Percentiles rank a stretch among this genome's conserved stretches.
Evolutionary conservation across 2,329 filamentous ascomycete genomes (phyloP).

Genomic region (Botrytis sinoallii): DNA sequence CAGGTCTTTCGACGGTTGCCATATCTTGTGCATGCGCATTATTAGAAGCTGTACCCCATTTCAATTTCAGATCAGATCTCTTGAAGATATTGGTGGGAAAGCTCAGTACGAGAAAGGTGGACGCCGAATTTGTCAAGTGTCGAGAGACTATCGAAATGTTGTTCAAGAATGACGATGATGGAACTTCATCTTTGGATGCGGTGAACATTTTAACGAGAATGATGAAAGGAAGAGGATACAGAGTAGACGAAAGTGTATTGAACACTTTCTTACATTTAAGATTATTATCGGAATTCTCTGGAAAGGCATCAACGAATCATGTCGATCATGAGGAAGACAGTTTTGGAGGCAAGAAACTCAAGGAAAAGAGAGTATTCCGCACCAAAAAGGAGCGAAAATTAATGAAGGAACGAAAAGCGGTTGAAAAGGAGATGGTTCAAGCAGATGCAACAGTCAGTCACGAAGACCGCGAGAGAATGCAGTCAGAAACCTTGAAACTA

Average conservation of each 20-base stretch:
- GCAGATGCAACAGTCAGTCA: conserved; percentile 89
- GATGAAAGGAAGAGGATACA: conserved; percentile 85
- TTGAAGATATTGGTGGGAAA: conserved; percentile 84
- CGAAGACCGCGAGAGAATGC: conserved; percentile 89
- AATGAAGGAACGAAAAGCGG: conserved; percentile 77
- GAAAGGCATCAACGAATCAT: conserved; percentile 75
- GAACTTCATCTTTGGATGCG: conserved; percentile 80
- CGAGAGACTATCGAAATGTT: conserved; percentile 74
- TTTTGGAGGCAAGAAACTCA: conserved; percentile 54
- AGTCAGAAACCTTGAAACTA: conserved; percentile 91
- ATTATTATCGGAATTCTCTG: conserved; percentile 80
- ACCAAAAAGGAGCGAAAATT: conserved; percentile 85
- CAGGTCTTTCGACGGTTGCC: conserved; percentile 67
- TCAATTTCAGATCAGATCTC: conserved; percentile 90
- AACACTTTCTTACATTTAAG: conserved; percentile 91
- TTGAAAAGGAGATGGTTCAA: conserved; percentile 90
- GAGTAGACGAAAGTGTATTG: conserved; percentile 78
- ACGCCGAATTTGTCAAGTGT: conserved; percentile 75
- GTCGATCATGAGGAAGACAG: conserved; percentile 58
- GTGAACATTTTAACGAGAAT: conserved; percentile 80
- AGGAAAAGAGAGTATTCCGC: conserved; percentile 77
- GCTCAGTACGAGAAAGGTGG: conserved; percentile 68
- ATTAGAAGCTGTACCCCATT: conserved; percentile 81
- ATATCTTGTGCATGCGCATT: conserved; percentile 83
- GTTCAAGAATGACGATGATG: conserved; percentile 86